Evolutionary conservation across 441 rosid species (phyloP), one percentile per base, ranked within the genome.

Genomic region (Gossypium lobatum): DNA sequence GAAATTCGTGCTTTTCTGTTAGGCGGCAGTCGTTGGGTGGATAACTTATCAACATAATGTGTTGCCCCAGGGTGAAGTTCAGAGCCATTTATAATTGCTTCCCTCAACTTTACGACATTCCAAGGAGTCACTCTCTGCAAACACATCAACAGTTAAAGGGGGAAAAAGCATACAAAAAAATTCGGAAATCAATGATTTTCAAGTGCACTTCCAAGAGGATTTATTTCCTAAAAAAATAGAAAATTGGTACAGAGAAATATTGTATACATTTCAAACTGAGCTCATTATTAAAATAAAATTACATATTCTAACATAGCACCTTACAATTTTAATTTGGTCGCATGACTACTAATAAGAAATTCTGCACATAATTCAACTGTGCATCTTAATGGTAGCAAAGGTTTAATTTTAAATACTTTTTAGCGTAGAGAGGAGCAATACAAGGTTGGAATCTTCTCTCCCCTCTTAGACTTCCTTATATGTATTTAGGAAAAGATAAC

Each of bases 61-160:
- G 92, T 91, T 55, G 99, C 99, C 75, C 99, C 99, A 25, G 98
- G 99, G 81, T 93, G 92, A 77, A 80, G 59, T 45, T 91, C 91
- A 76, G 99, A 72, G 9, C 99, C 99, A 83, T 96, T 96, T 76
- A 92, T 80, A 62, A 93, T 85, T 69, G 96, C 93, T 45, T 83
- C 86, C 81, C 97, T 89, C 89, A 96, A 80, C 82, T 84, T 90
- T 26, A 73, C 75, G 63, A 79, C 80, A 83, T 93, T 96, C 97
- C 97, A 93, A 31, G 96, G 88, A 70, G 97, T 96, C 80, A 93
- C 98, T 80, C 93, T 89, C 98, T 96, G 84, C 83, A 80, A 75
- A 46, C 46, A 72, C 6, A 76, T 7, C 61, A 72, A 73, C 50
- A 68, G 60, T 53, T 21, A 53, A 61, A 28, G 65, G 17, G 37